Evolutionary conservation across 257 asterid genomes (phyloP).

Genomic region (Schizonepeta tenuifolia): DNA sequence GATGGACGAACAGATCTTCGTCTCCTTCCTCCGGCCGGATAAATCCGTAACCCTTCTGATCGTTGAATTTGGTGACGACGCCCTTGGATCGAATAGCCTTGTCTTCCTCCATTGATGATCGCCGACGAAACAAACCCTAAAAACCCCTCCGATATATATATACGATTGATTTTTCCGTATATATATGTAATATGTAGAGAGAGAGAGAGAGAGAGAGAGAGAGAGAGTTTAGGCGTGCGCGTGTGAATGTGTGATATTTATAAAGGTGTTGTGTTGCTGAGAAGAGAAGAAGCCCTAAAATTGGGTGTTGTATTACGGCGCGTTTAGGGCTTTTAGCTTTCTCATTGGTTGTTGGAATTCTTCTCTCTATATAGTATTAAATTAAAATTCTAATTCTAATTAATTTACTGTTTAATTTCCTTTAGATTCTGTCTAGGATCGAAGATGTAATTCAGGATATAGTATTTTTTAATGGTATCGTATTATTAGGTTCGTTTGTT

Average conservation of each 20-base stretch:
- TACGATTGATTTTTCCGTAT: neutral
- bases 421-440: neutral
- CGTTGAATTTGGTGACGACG: slow-evolving; percentile 63
- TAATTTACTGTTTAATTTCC: neutral
- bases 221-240: slow-evolving; percentile 3
- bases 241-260: slow-evolving; percentile 20
- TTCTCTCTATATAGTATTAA: neutral
- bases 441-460: neutral
- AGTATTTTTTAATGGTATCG: neutral
- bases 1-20: slow-evolving; percentile 85
- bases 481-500: neutral
- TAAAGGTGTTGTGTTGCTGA: neutral
- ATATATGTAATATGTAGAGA: neutral
- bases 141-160: slow-evolving; percentile 19
- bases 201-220: neutral
- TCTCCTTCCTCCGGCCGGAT: slow-evolving; percentile 75
- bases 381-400: neutral
- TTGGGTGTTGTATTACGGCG: slow-evolving; percentile 27
- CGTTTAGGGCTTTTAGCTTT: slow-evolving; percentile 20
- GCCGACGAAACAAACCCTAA: slow-evolving; percentile 35
- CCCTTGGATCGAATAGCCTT: slow-evolving; percentile 58
- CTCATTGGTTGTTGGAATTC: neutral
- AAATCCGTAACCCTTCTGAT: slow-evolving; percentile 80
- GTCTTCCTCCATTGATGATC: slow-evolving; percentile 69
- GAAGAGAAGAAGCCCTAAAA: slow-evolving; percentile 33